These are phyloP conservation scores for Salix suchowensis DNA, from an alignment of 345 rosid genomes.

Conservation along the genomic window DNA sequence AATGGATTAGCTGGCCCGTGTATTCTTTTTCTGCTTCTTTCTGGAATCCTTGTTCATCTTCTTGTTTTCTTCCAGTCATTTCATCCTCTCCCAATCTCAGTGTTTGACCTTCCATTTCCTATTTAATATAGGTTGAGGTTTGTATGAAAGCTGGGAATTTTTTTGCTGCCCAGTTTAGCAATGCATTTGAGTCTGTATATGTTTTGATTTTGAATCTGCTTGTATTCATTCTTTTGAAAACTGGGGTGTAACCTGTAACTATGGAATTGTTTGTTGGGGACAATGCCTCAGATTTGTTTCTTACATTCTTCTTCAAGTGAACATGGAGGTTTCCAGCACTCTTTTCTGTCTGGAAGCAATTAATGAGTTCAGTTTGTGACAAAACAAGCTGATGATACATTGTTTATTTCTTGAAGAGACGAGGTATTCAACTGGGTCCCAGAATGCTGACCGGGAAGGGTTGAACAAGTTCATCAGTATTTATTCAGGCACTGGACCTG, in stretches of 20 bases:
- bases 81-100: neutral
- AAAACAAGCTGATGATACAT: neutral
- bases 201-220: conserved; percentile 11
- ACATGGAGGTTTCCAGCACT: neutral
- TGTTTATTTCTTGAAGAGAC: neutral
- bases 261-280: no score
- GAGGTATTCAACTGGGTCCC: conserved; percentile 7
- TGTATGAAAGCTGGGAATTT: conserved; percentile 12
- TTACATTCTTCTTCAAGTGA: neutral
- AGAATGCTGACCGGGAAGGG: conserved; percentile 44
- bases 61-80: neutral
- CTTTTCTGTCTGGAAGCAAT: neutral
- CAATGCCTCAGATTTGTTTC: neutral
- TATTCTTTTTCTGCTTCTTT: neutral
- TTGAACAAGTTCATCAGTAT: conserved; percentile 24
- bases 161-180: neutral
- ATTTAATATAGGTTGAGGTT: neutral
- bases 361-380: no score
- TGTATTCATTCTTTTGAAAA: conserved; percentile 24
- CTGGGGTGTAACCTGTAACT: neutral
- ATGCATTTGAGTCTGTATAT: conserved; percentile 26
- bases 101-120: neutral
- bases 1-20: conserved; percentile 14
- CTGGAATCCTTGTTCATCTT: neutral
- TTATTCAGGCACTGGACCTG: conserved; percentile 54